Conservation (phyloP, 768 basidiomycete genomes). For the Lentinus tigrinus region DNA sequence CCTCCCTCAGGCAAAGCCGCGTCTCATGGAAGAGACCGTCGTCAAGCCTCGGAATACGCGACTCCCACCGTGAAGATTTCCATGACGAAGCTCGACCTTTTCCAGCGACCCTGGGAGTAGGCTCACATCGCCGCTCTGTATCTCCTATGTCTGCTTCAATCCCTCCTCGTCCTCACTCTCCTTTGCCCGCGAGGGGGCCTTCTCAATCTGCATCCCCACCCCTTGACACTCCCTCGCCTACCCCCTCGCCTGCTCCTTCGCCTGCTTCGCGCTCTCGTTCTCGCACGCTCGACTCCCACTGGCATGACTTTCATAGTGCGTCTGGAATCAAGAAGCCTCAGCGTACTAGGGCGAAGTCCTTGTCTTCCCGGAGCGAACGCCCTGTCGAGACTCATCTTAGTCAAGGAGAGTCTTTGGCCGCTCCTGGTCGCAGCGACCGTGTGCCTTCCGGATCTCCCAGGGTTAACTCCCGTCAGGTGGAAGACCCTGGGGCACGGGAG, state of each 20-base stretch:
- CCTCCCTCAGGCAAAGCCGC: conserved; percentile 1
- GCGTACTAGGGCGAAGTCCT: no score
- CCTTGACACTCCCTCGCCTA: no score
- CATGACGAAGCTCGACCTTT: neutral
- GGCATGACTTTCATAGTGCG: neutral
- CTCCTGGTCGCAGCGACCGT: neutral
- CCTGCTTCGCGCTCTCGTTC: neutral
- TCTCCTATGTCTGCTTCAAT: neutral
- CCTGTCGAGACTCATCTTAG: no score
- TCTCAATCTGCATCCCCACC: no score
- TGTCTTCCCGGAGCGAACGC: no score
- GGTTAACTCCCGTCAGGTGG: neutral
- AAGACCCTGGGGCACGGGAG: conserved; percentile 19
- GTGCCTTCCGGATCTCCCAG: neutral
- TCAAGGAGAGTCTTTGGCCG: neutral
- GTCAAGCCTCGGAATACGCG: neutral
- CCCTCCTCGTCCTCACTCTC: neutral
- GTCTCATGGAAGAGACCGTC: conserved; percentile 3
- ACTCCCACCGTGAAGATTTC: neutral
- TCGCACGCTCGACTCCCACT: no score
- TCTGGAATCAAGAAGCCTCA: neutral
- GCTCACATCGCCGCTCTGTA: neutral
- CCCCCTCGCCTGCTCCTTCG: neutral
- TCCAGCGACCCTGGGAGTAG: neutral
- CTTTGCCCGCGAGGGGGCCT: no score